These are phyloP conservation scores for Beauveria sp. DNA, from an alignment of 2,329 filamentous ascomycete genomes.

Conservation along the genomic window DNA sequence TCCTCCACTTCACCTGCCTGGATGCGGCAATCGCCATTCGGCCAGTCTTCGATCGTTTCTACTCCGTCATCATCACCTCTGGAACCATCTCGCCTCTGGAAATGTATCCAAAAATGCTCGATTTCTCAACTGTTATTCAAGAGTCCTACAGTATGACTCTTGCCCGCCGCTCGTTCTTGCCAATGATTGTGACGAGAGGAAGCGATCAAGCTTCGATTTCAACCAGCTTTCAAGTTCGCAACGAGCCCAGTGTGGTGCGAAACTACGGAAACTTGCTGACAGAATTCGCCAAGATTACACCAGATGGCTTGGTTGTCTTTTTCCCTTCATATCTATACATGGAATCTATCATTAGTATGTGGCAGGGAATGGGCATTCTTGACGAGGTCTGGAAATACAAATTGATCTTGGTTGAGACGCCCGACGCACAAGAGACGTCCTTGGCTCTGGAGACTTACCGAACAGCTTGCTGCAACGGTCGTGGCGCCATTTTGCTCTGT, in stretches of 20 bases:
- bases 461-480: conserved; percentile 93
- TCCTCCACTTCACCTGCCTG: conserved; percentile 94
- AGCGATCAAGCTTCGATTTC: conserved; percentile 91
- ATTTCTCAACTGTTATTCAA: conserved; percentile 85
- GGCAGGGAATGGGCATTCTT: conserved; percentile 94
- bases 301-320: conserved; percentile 97
- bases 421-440: conserved; percentile 93
- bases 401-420: conserved; percentile 93
- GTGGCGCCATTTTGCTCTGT: conserved; percentile 86
- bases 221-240: conserved; percentile 89
- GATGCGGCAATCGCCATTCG: conserved; percentile 98
- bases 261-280: conserved; percentile 93
- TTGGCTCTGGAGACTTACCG: conserved; percentile 93
- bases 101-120: conserved; percentile 99
- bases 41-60: conserved; percentile 94
- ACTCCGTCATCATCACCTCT: conserved; percentile 96
- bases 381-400: conserved; percentile 99
- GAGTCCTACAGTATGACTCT: conserved; percentile 98
- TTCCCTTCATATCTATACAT: conserved; percentile 98
- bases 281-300: conserved; percentile 92
- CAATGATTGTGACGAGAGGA: conserved; percentile 94
- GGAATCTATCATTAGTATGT: conserved; percentile 98
- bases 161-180: conserved; percentile 87
- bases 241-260: conserved; percentile 91
- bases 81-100: conserved; percentile 94